These are phyloP conservation scores for Pseudozyma sp. DNA, from an alignment of 1,284 basidiomycete species.

Conservation along the genomic window DNA sequence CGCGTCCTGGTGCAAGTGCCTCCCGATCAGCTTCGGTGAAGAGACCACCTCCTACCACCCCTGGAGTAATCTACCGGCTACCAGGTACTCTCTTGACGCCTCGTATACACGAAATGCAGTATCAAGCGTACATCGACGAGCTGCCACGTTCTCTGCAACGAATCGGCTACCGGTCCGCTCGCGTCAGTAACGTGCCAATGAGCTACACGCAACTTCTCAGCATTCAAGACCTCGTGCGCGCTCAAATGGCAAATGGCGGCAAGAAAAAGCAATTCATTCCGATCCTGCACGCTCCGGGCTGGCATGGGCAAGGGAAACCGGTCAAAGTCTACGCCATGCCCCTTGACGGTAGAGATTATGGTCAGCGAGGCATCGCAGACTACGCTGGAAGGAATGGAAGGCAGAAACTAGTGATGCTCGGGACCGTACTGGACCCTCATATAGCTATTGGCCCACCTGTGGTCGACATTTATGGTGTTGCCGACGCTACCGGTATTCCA, in stretches of 20 bases:
- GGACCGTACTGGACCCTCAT: background rate
- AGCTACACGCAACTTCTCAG: background rate
- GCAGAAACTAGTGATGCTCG: conserved; percentile 1
- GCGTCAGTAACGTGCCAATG: background rate
- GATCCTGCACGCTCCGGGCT: background rate
- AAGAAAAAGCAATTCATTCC: background rate
- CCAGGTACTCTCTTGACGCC: background rate
- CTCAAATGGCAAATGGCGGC: background rate
- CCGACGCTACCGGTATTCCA: background rate
- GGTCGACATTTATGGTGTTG: conserved; percentile 3
- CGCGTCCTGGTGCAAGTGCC: background rate
- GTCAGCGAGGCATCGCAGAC: background rate
- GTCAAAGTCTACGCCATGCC: conserved; percentile 1
- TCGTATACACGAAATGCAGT: background rate
- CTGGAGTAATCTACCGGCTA: background rate
- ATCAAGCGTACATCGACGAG: background rate
- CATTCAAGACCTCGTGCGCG: background rate
- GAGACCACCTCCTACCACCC: no score
- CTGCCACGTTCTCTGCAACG: background rate
- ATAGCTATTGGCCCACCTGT: background rate
- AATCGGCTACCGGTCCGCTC: background rate
- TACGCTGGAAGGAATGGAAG: background rate
- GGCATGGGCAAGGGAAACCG: background rate
- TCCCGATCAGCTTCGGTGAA: background rate
- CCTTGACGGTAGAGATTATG: background rate